phyloP scores from a whole-genome alignment of 768 basidiomycete genomes.

The Leccinellum luteum region DNA sequence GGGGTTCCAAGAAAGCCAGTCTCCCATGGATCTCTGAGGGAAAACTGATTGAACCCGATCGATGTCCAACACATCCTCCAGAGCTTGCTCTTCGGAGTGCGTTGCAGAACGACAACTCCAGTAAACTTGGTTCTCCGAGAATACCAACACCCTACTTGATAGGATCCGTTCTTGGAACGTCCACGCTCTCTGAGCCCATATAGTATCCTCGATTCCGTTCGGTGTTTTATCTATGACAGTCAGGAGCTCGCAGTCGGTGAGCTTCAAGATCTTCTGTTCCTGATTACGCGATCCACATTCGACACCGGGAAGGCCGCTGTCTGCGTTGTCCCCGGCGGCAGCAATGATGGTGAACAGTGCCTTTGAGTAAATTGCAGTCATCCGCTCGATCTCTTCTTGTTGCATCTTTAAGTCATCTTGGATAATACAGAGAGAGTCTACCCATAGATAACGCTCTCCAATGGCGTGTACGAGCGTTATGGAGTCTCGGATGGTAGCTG shows the following conservation, averaged over 20 bases:
- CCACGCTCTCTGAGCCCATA: conserved; percentile 17
- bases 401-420: conserved; percentile 19
- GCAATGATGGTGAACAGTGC: conserved; percentile 22
- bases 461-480: conserved; percentile 18
- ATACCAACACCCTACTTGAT: conserved; percentile 15
- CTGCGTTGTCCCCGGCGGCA: conserved; percentile 8
- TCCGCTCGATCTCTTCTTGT: conserved; percentile 16
- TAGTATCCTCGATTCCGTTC: conserved; percentile 1
- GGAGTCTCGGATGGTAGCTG: conserved; percentile 24
- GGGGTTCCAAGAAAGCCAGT: neutral
- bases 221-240: conserved; percentile 7
- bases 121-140: conserved; percentile 18
- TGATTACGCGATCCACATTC: neutral
- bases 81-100: conserved; percentile 12
- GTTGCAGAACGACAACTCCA: conserved; percentile 13
- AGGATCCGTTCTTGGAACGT: conserved; percentile 20
- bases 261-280: conserved; percentile 8
- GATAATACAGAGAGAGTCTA: conserved; percentile 25
- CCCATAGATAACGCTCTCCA: conserved; percentile 26
- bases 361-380: conserved; percentile 20
- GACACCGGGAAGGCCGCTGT: conserved; percentile 14
- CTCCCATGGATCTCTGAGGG: neutral
- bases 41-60: neutral
- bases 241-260: conserved; percentile 9
- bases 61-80: conserved; percentile 4